A percentile compares a stretch with the other conserved stretches of the same genome.
These are phyloP conservation scores for Polygonum aviculare DNA, from an alignment of 148 eudicot species.

Conservation along the genomic window DNA sequence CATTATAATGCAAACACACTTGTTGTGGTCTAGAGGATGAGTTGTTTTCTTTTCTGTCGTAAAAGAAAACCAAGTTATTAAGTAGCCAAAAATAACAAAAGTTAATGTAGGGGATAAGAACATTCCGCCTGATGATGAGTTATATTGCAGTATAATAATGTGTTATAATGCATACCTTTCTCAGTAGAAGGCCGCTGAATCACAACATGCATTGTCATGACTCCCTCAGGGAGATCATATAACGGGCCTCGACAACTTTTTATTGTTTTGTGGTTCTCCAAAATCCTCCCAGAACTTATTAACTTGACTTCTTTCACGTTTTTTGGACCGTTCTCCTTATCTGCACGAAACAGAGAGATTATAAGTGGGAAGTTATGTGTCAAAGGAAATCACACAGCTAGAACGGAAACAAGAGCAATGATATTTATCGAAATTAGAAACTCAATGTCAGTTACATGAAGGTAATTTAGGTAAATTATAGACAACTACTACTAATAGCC, in stretches of 20 bases:
- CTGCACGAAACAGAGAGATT: slow-evolving; percentile 21
- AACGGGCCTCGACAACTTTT: slow-evolving; percentile 49
- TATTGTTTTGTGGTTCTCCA: slow-evolving; percentile 52
- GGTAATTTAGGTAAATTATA: neutral
- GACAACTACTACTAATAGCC: neutral
- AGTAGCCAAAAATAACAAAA: neutral
- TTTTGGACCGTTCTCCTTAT: slow-evolving; percentile 47
- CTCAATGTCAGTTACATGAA: neutral
- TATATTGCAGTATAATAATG: too few relatives aligned
- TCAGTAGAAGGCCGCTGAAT: slow-evolving; percentile 45
- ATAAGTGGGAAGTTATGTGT: neutral
- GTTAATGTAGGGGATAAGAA: neutral
- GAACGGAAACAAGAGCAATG: neutral
- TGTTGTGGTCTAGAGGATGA: slow-evolving; percentile 28
- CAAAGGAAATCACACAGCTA: neutral
- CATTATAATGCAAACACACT: slow-evolving; percentile 44
- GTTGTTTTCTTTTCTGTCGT: slow-evolving; percentile 40
- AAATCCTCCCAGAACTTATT: slow-evolving; percentile 49
- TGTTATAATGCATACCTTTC: slow-evolving; percentile 27
- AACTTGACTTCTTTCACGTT: slow-evolving; percentile 54
- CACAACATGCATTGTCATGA: slow-evolving; percentile 56
- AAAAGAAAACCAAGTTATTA: slow-evolving; percentile 3
- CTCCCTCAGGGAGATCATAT: slow-evolving; percentile 50
- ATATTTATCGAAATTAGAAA: neutral
- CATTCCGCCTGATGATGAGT: too few relatives aligned